Conservation (phyloP, 163 green algal genomes). For the Chloromonas sp. region DNA sequence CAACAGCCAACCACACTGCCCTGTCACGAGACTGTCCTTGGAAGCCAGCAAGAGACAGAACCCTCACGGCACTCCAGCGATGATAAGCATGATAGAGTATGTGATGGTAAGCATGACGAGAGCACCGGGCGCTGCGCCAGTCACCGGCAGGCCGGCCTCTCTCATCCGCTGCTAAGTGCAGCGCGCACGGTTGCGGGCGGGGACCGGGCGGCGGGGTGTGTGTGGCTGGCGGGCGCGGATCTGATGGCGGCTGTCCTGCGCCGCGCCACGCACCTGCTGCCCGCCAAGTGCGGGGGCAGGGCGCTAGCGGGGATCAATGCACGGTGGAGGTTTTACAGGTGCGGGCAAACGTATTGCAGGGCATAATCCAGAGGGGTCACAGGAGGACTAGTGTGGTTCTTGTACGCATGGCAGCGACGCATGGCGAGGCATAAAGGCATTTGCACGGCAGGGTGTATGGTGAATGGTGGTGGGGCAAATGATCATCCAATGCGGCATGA, state of each 20-base stretch:
- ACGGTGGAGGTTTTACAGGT: slow-evolving; percentile 44
- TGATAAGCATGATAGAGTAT: no score
- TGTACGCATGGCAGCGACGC: neutral
- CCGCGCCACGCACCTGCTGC: slow-evolving; percentile 31
- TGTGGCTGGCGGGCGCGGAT: slow-evolving; percentile 44
- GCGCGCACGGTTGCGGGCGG: slow-evolving; percentile 12
- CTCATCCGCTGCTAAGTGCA: slow-evolving; percentile 14
- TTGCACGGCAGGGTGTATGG: neutral
- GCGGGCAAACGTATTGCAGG: neutral
- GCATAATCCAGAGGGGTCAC: no score
- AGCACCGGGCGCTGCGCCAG: neutral
- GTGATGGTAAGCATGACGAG: no score
- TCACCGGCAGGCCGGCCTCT: neutral
- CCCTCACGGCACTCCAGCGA: no score
- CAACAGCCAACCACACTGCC: neutral
- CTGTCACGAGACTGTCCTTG: no score
- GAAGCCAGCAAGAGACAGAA: no score
- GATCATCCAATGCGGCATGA: no score
- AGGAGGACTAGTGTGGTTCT: neutral
- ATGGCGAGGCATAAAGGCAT: neutral
- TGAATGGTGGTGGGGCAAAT: neutral
- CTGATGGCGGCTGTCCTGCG: slow-evolving; percentile 34
- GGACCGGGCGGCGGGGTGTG: slow-evolving; percentile 33
- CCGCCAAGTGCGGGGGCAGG: slow-evolving; percentile 26
- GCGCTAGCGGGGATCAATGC: slow-evolving; percentile 45